Percentiles rank a stretch among this genome's conserved stretches.
Conservation (phyloP, 2,329 filamentous ascomycete species). For the Exophiala viscosa region DNA sequence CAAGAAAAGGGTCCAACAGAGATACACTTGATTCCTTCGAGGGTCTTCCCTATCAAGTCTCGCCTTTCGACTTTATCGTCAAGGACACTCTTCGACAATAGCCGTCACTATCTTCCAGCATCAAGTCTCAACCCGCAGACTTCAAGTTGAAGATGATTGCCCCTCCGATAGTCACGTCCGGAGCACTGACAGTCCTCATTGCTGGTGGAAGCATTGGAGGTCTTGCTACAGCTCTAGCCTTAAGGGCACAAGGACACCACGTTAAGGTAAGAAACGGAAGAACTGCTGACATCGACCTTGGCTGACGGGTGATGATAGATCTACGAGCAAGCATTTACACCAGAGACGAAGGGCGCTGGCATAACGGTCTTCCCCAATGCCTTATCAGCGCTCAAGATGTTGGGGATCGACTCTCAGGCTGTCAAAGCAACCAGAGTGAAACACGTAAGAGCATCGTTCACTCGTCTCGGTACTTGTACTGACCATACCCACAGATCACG, state of each 20-base stretch:
- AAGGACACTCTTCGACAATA: too few relatives aligned
- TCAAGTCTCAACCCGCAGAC: too few relatives aligned
- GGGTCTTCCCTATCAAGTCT: too few relatives aligned
- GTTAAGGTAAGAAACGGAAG: not conserved
- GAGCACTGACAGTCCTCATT: slow-evolving; percentile 42
- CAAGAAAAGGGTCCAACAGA: too few relatives aligned
- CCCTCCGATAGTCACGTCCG: not conserved
- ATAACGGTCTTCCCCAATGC: slow-evolving; percentile 52
- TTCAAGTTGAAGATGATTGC: not conserved
- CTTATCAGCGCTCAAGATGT: not conserved
- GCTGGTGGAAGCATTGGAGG: slow-evolving; percentile 51
- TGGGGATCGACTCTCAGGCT: slow-evolving; percentile 4
- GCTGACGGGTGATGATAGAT: slow-evolving; percentile 43
- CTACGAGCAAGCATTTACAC: slow-evolving; percentile 48
- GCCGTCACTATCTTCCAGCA: too few relatives aligned
- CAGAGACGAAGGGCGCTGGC: slow-evolving; percentile 47
- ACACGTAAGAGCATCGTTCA: not conserved
- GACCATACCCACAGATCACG: not conserved
- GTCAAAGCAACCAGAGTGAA: slow-evolving; percentile 9
- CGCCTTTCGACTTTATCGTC: too few relatives aligned
- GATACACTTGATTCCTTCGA: too few relatives aligned
- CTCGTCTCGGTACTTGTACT: not conserved
- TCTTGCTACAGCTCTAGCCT: slow-evolving; percentile 47
- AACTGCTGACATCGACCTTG: slow-evolving; percentile 12
- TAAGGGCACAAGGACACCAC: slow-evolving; percentile 35